A percentile compares a stretch with the other conserved stretches of the same genome.
These are phyloP conservation scores for Porcisia hertigi DNA, from an alignment of 208 protist species.

Conservation along the genomic window DNA sequence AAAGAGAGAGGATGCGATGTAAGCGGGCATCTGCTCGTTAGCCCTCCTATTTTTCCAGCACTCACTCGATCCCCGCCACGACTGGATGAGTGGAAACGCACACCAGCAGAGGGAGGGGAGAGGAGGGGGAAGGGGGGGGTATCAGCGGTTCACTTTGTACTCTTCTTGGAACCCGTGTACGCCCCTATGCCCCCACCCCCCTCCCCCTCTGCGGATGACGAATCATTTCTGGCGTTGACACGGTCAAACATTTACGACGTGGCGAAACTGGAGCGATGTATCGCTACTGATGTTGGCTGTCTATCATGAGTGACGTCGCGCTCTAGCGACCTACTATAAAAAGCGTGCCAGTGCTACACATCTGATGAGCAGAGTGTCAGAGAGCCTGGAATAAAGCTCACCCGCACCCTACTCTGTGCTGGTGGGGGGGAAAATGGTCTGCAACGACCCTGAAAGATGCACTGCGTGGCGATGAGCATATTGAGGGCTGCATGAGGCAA, in stretches of 20 bases:
- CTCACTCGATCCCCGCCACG: not conserved
- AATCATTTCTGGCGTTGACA: not conserved
- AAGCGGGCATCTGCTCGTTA: not conserved
- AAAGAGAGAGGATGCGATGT: not conserved
- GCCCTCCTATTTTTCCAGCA: not conserved
- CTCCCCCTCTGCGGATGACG: not conserved
- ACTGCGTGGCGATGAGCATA: not conserved
- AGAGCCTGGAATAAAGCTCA: not conserved
- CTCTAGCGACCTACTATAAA: not conserved
- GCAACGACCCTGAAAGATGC: not conserved
- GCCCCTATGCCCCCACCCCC: not conserved
- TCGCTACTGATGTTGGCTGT: not conserved
- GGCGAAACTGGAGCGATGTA: not conserved
- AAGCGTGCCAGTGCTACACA: not conserved
- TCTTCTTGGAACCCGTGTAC: not conserved
- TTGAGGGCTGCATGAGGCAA: not conserved
- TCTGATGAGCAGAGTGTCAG: not conserved
- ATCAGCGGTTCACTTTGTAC: not conserved
- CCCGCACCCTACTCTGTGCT: not conserved
- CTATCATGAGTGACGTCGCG: not conserved
- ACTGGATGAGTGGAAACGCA: too few relatives aligned
- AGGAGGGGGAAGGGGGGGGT: not conserved
- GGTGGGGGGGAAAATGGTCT: not conserved
- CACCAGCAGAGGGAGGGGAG: not conserved
- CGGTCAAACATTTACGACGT: not conserved